Percentiles rank a stretch among this genome's conserved stretches.
Conservation (phyloP, 1,139 yeast genomes). For the Candida labiduridarum region DNA sequence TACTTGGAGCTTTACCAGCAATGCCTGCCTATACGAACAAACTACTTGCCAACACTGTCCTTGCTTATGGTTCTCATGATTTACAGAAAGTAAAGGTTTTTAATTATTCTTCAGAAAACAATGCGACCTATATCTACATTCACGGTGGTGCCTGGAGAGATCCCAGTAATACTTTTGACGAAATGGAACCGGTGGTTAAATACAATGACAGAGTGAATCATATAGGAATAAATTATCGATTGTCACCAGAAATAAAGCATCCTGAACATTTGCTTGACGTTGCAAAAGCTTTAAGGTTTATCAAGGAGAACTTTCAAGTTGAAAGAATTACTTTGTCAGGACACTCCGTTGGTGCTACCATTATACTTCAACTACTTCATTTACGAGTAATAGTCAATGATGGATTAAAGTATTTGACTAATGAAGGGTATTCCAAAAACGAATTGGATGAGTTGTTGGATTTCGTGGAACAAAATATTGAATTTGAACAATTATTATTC, state of each 20-base stretch:
- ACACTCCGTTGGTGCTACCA: slow-evolving; percentile 83
- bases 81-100: slow-evolving; percentile 28
- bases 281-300: slow-evolving; percentile 38
- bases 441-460: slow-evolving; percentile 6
- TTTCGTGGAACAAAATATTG: slow-evolving; percentile 6
- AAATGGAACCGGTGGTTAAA: slow-evolving; percentile 45
- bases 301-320: slow-evolving; percentile 22
- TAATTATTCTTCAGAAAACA: slow-evolving; percentile 16
- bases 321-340: slow-evolving; percentile 49
- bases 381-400: slow-evolving; percentile 19
- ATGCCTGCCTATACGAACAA: background rate
- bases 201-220: slow-evolving; percentile 20
- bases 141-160: slow-evolving; percentile 96
- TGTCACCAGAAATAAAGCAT: slow-evolving; percentile 64
- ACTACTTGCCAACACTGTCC: background rate
- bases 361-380: slow-evolving; percentile 58
- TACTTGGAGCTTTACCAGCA: background rate
- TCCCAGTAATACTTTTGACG: slow-evolving; percentile 58
- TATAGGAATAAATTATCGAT: slow-evolving; percentile 64
- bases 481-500: slow-evolving; percentile 21
- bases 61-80: slow-evolving; percentile 26
- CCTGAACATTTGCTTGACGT: slow-evolving; percentile 69
- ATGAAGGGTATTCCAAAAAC: background rate
- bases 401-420: slow-evolving; percentile 16
- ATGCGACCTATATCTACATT: slow-evolving; percentile 48